Base-by-base conservation (phyloP, 2,329 filamentous ascomycete genomes). In the Botryosphaeria dothidea region DNA sequence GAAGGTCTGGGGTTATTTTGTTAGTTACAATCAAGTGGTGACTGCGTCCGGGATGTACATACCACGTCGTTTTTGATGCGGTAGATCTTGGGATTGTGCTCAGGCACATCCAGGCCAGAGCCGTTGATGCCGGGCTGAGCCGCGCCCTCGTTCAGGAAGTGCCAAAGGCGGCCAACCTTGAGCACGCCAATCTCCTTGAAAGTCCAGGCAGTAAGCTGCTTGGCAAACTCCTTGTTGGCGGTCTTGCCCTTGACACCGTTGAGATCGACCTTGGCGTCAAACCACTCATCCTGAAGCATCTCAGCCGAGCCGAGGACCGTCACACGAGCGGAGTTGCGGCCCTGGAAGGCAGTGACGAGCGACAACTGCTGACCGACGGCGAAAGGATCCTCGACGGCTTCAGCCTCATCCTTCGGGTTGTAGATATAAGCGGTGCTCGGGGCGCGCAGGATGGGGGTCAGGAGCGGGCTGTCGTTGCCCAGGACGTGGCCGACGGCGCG, bases 31-130 rank as follows among this genome's bases (percentile, higher is more conserved):
- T 9, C 13, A 57, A 62, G 29, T 29, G 9, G 38, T 23, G 43
- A 15, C 41, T 41, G 7, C 23, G 27, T 4, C 3, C n/a, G 4
- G 11, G 48, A 21, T n/a, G n/a, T 56, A 91, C 92, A 76, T 86
- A 97, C 93, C 72, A 97, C 93, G 75, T 97, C 90, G 80, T 92
- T 97, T 86, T 98, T 99, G 77, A 99, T 89, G 69, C 95, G 88
- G 82, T 99, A 99, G 70, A 98, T 93, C 64, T 82, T 86, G 9
- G 94, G 93, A 82, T 97, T 97, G 68, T 86, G 68, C 75, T 82
- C 77, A 68, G 79, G 71, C 66, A 85, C 69, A 69, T 75, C 69
- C 15, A 72, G 19, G 45, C 69, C 64, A 43, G 75, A 78, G 21
- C 71, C 71, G 70, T 72, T 73, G 66, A 74, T 66, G 51, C 67